Percentiles rank a stretch among this genome's conserved stretches.
Conservation (phyloP, 371 early-diverging fungal species). For the Mucor lusitanicus region DNA sequence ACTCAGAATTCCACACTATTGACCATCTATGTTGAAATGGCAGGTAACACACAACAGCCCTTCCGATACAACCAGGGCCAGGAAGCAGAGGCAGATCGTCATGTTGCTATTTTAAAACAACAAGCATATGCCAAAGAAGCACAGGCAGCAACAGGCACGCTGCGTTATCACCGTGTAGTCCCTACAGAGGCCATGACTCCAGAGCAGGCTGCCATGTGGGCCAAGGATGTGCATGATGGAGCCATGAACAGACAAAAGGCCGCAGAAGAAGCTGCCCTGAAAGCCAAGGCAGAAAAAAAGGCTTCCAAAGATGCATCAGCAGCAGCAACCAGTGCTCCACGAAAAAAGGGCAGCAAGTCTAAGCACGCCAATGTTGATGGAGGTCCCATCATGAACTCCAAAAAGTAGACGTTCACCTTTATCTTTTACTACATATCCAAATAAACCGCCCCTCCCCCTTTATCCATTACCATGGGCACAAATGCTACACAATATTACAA, state of each 20-base stretch:
- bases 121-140: conserved; percentile 16
- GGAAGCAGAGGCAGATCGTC: conserved; percentile 27
- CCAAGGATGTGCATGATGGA: not conserved
- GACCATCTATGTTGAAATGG: conserved; percentile 22
- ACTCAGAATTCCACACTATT: conserved; percentile 6
- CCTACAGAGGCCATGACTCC: conserved; percentile 26
- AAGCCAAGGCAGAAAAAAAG: conserved; percentile 1
- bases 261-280: not conserved
- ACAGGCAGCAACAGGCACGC: conserved; percentile 12
- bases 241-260: not conserved
- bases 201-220: conserved; percentile 21
- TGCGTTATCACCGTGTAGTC: conserved; percentile 31
- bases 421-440: not conserved
- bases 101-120: conserved; percentile 20
- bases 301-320: not conserved
- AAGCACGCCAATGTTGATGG: not conserved
- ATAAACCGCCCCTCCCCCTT: not conserved
- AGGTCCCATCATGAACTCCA: not conserved
- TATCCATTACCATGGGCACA: not conserved
- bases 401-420: not conserved
- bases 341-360: not conserved
- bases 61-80: conserved; percentile 30
- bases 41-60: conserved; percentile 18
- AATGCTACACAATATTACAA: not conserved
- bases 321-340: not conserved